Evolutionary conservation across 2,329 filamentous ascomycete genomes (phyloP).

Genomic region (Corniculantispora saksenae): DNA sequence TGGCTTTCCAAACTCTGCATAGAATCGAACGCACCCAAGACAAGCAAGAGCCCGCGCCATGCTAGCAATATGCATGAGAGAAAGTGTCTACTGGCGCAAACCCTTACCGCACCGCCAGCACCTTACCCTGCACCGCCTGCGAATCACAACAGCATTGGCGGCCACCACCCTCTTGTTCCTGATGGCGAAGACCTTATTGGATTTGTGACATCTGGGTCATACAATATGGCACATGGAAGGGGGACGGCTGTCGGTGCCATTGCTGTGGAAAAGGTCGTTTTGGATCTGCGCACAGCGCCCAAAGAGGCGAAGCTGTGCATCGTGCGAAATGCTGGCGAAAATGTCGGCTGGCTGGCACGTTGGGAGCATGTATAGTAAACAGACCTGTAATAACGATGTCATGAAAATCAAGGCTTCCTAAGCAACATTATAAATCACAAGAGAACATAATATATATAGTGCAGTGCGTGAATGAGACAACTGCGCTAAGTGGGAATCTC

Average conservation of each 20-base stretch:
- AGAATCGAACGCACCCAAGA: constrained; percentile 5
- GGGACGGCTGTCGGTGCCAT: constrained; percentile 76
- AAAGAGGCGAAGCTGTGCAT: constrained; percentile 67
- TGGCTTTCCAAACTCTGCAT: constrained; percentile 66
- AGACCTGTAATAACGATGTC: not conserved
- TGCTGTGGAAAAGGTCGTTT: constrained; percentile 57
- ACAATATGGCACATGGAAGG: constrained; percentile 73
- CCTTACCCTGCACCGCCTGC: constrained; percentile 36
- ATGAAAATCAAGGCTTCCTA: not conserved
- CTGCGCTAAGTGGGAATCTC: not conserved
- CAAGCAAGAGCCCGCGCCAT: constrained; percentile 19
- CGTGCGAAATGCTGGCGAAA: constrained; percentile 78
- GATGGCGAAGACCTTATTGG: constrained; percentile 76
- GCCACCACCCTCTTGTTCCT: constrained; percentile 72
- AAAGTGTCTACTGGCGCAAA: constrained; percentile 48
- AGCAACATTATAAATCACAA: not conserved
- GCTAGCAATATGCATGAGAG: constrained; percentile 37
- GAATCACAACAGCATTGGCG: constrained; percentile 42
- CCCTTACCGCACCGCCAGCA: constrained; percentile 43
- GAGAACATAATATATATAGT: not conserved
- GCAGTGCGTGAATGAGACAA: not conserved
- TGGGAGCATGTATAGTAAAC: constrained; percentile 66
- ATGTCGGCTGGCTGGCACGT: constrained; percentile 72
- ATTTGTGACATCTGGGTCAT: constrained; percentile 86
- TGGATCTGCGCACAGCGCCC: constrained; percentile 30